These are phyloP conservation scores for Thecaphora thlaspeos DNA, from an alignment of 1,284 basidiomycete genomes.

Conservation along the genomic window DNA sequence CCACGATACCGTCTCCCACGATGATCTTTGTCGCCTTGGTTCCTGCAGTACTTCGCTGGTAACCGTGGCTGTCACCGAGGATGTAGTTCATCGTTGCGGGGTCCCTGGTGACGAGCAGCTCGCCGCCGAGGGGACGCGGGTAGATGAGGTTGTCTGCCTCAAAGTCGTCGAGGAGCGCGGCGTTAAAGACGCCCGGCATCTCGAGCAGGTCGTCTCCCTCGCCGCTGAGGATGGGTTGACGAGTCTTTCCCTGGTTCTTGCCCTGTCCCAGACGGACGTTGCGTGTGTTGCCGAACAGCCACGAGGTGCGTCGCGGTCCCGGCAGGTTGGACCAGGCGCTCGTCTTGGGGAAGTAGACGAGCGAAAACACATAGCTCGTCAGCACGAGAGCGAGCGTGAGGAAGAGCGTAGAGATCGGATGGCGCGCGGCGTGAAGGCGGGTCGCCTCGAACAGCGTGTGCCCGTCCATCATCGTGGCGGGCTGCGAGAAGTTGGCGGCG, in stretches of 20 bases:
- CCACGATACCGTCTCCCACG: conserved; percentile 32
- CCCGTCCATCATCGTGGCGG: background rate
- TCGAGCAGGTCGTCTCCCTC: conserved; percentile 31
- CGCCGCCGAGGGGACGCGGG: conserved; percentile 26
- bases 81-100: conserved; percentile 31
- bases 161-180: conserved; percentile 19
- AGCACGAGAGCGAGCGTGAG: conserved; percentile 2
- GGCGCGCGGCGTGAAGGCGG: conserved; percentile 4
- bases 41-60: conserved; percentile 17
- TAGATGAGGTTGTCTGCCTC: conserved; percentile 20
- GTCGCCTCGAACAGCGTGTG: background rate
- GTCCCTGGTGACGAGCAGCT: conserved; percentile 29
- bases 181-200: conserved; percentile 16
- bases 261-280: conserved; percentile 14
- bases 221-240: conserved; percentile 24
- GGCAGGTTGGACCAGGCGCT: conserved; percentile 25
- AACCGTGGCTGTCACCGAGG: conserved; percentile 30
- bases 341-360: conserved; percentile 6
- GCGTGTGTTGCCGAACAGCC: conserved; percentile 14
- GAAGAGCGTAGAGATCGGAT: conserved; percentile 9
- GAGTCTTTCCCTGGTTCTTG: conserved; percentile 10
- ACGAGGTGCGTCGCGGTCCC: conserved; percentile 21
- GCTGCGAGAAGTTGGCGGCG: too few relatives aligned
- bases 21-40: conserved; percentile 37
- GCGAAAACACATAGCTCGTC: conserved; percentile 8